Conservation (phyloP, 225 moss, liverwort and hornwort genomes). For the Asterella californica region DNA sequence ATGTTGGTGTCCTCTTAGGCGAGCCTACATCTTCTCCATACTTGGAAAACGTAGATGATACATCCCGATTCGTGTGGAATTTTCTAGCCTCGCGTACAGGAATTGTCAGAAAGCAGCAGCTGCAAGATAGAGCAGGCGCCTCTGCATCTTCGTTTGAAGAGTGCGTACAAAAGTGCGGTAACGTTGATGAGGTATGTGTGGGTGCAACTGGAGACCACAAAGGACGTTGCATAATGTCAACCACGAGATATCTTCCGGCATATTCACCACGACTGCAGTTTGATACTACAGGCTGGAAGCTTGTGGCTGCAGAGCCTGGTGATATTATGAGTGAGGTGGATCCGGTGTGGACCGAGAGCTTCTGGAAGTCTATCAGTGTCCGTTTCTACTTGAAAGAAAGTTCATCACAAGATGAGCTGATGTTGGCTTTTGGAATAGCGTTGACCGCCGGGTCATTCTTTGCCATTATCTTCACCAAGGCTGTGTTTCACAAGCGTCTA, state of each 20-base stretch:
- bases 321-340: conserved; percentile 85
- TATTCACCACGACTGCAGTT: conserved; percentile 79
- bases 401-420: conserved; percentile 55
- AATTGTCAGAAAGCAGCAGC: conserved; percentile 9
- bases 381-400: conserved; percentile 69
- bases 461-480: conserved; percentile 47
- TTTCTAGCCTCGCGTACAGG: conserved; percentile 86
- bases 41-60: conserved; percentile 61
- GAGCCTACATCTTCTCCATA: conserved; percentile 57
- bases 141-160: conserved; percentile 38
- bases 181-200: conserved; percentile 74
- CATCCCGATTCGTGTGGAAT: conserved; percentile 86
- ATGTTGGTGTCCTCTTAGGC: conserved; percentile 78
- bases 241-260: conserved; percentile 87
- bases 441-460: conserved; percentile 58
- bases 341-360: conserved; percentile 94
- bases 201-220: conserved; percentile 58
- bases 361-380: conserved; percentile 66
- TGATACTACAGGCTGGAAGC: conserved; percentile 56
- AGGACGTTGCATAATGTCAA: conserved; percentile 67
- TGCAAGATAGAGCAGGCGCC: background rate
- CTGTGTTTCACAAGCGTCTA: conserved; percentile 66
- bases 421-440: conserved; percentile 56
- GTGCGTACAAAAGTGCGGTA: conserved; percentile 60
- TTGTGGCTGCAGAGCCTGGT: conserved; percentile 58